Base-by-base conservation (phyloP, 352 stramenopile species). In the Pelagophyceae sp. region DNA sequence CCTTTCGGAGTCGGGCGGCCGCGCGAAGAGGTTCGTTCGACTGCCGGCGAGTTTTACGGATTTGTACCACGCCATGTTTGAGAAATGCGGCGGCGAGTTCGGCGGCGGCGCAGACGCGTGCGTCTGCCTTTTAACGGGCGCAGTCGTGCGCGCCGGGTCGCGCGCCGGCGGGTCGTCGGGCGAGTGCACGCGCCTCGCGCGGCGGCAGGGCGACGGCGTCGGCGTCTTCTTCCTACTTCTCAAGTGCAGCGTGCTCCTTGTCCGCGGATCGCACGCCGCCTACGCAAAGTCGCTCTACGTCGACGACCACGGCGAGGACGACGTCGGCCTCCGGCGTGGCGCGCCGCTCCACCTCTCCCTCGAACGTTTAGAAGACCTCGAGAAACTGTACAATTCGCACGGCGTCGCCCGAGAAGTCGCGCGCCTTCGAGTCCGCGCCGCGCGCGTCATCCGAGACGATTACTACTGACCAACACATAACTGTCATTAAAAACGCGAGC, bases 141-240 rank as follows among this genome's bases (percentile, higher is more conserved):
- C 82, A 54, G 85, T 92, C 0, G 87, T 92, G 81, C 75, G 80
- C 74, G 87, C 87, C 58, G 87, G 84, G 67, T 85, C 78, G 19
- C 38, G 72, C 20, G 75, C 80, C 78, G 79, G 83, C 67, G 64
- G 81, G 20, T 79, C 81, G 54, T 79, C 85, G 64, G 87, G 86
- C 37, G 83, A 81, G 38, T 92, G 87, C 72, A 92, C 87, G 2
- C n/a, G 88, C 20, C 84, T 90, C 76, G 84, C 86, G 15, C 77
- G 83, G 61, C 87, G 87, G 54, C 81, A 83, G 77, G 85, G 86
- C 32, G 90, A 85, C 31, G 87, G 86, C 29, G 85, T 90, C 71
- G 87, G 87, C 17, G 86, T 92, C 45, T 92, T 90, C 69, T 92
- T 92, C 77, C 81, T 92, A 11, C 82, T 90, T n/a, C 86, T 89